phyloP scores from a whole-genome alignment of 129 eudicot species.

The Tanacetum coccineum region DNA sequence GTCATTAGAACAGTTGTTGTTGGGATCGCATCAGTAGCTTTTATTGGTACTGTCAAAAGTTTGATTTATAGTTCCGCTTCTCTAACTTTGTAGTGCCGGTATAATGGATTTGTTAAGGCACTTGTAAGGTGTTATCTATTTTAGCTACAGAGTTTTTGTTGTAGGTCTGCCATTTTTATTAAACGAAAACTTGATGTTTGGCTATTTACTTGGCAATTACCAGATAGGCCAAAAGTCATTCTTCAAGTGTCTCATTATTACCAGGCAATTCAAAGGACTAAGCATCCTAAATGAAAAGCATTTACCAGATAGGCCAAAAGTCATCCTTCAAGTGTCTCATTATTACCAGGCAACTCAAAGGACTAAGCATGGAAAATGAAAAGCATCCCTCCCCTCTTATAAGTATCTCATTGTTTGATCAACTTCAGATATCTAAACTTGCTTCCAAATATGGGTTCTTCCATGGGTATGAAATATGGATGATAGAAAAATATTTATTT shows the following conservation, averaged over 20 bases:
- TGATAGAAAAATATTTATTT: neutral
- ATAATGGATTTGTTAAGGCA: neutral
- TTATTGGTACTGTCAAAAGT: too few species aligned
- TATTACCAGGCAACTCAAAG: slow-evolving; percentile 1
- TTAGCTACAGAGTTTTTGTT: neutral
- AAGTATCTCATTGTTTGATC: neutral
- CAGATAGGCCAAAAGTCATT: neutral
- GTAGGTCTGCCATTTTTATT: neutral
- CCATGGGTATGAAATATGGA: neutral
- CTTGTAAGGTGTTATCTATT: slow-evolving; percentile 1
- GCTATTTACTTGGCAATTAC: neutral
- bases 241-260: neutral
- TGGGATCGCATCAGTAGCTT: neutral
- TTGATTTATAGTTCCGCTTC: too few species aligned
- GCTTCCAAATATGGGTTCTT: slow-evolving; percentile 24
- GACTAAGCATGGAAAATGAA: slow-evolving; percentile 11
- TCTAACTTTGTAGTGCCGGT: neutral
- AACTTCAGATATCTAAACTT: neutral
- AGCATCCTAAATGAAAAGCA: too few species aligned
- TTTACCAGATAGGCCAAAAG: neutral
- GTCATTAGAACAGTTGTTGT: neutral
- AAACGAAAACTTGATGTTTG: neutral
- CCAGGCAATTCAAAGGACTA: too few species aligned
- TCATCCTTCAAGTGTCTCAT: neutral
- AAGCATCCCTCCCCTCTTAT: neutral